Conservation (phyloP, 495 filamentous ascomycete genomes). For the Pyrenula aspistea region DNA sequence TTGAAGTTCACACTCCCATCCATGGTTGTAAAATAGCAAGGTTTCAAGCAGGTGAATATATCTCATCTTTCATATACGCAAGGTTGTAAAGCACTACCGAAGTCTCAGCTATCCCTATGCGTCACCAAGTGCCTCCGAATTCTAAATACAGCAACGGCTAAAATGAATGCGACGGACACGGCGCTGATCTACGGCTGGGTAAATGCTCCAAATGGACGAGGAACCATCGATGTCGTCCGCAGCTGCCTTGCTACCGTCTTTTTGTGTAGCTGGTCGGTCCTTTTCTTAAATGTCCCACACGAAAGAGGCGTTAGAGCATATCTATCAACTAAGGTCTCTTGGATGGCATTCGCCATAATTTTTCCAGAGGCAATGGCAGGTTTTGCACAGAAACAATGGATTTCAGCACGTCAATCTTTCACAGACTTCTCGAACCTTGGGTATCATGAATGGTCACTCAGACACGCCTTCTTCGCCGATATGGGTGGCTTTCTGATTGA, state of each 20-base stretch:
- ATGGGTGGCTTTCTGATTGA: conserved; percentile 29
- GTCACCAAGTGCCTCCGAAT: not conserved
- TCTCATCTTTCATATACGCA: not conserved
- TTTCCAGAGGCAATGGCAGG: conserved; percentile 24
- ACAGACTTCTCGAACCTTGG: conserved; percentile 5
- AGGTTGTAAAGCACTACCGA: not conserved
- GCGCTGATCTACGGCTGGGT: conserved; percentile 13
- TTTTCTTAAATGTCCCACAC: conserved; percentile 17
- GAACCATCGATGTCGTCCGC: conserved; percentile 18
- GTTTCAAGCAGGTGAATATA: not conserved
- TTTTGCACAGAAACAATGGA: conserved; percentile 21
- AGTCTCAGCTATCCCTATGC: not conserved
- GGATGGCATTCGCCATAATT: conserved; percentile 14
- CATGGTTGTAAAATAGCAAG: not conserved
- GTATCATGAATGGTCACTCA: conserved; percentile 16
- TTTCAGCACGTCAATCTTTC: conserved; percentile 16
- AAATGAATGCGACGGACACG: not conserved
- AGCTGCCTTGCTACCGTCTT: conserved; percentile 19
- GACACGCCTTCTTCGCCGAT: conserved; percentile 24
- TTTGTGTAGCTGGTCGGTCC: conserved; percentile 18
- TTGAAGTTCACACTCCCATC: not conserved
- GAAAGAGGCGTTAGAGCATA: not conserved
- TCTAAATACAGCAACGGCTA: not conserved
- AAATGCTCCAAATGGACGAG: conserved; percentile 17
- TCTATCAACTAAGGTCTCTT: conserved; percentile 13